A percentile compares a stretch with the other conserved stretches of the same genome.
Conservation (phyloP, 306 rosid genomes). For the Rubus parviflorus region DNA sequence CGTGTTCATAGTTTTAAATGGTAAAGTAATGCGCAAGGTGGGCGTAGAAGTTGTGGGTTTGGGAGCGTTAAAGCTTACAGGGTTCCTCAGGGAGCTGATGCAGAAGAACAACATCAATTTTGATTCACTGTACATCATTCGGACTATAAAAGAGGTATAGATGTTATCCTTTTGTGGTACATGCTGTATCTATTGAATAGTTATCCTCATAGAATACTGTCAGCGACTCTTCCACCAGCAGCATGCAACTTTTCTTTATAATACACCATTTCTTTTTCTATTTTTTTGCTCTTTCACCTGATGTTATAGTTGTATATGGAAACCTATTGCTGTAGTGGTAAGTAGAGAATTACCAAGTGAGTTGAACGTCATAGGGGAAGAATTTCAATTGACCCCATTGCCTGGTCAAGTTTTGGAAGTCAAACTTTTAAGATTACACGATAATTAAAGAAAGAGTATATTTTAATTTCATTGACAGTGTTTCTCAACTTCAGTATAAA, state of each 20-base stretch:
- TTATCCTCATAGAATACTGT: neutral
- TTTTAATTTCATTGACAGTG: neutral
- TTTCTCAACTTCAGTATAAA: neutral
- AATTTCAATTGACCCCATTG: conserved; percentile 2
- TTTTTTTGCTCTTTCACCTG: neutral
- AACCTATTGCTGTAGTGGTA: neutral
- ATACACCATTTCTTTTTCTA: neutral
- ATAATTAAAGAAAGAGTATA: neutral
- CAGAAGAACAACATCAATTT: conserved; percentile 61
- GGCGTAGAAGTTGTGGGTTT: conserved; percentile 88
- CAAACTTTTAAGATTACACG: neutral
- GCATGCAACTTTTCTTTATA: neutral
- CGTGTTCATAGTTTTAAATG: conserved; percentile 62
- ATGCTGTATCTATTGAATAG: neutral
- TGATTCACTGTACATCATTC: conserved; percentile 73
- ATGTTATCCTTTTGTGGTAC: conserved; percentile 12
- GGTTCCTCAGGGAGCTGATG: conserved; percentile 82
- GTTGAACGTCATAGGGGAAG: neutral
- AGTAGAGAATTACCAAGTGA: neutral
- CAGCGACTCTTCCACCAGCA: neutral
- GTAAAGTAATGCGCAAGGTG: conserved; percentile 84
- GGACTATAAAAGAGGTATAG: conserved; percentile 78
- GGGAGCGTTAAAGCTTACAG: conserved; percentile 90
- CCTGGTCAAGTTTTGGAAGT: neutral
- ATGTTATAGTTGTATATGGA: neutral